Base-by-base conservation (phyloP, 1,139 yeast species). In the Saccharomyces hybrid region DNA sequence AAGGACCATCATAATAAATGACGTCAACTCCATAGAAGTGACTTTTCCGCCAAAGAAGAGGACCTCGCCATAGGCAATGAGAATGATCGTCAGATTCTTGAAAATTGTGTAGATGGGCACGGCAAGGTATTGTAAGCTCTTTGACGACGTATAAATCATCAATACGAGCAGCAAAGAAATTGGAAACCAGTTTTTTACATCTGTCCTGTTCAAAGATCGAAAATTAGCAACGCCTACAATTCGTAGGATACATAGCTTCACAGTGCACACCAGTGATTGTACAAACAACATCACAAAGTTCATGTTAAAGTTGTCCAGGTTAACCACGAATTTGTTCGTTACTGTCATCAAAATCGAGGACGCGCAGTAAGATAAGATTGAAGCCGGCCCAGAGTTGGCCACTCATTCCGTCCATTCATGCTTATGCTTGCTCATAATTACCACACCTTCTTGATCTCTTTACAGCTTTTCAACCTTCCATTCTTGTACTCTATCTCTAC, bases 1-100 rank as follows among this genome's bases (percentile, higher is more conserved):
- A 55, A 91, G 78, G 53, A 91, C 97, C 95, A 91, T 91, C 71
- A 91, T 78, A 53, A 82, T 68, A 71, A 91, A 91, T 1, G 97
- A 87, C 52, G 88, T 84, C 60, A 93, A 77, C 51, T 96, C 90
- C 93, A 90, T 84, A 50, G 91, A 74, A 54, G 96, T 84, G 65
- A 91, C 97, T 59, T 78, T 76, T 61, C 97, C 97, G 57, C 97
- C 97, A 68, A 91, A 91, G 95, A 97, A 93, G 62, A 91, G 68
- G 50, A 91, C 97, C 76, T 91, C 99, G 75, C 99, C 98, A 70
- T 91, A 91, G 50, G 99, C 99, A 71, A 93, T 91, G 70, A 93
- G 78, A 64, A 91, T 91, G 68, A 91, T 91, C 59, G 98, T 91
- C 74, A 91, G 82, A 75, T 91, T 91, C 79, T 91, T 91, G 83